phyloP scores from a whole-genome alignment of 257 asterid genomes.

The Forsythia suspensa region DNA sequence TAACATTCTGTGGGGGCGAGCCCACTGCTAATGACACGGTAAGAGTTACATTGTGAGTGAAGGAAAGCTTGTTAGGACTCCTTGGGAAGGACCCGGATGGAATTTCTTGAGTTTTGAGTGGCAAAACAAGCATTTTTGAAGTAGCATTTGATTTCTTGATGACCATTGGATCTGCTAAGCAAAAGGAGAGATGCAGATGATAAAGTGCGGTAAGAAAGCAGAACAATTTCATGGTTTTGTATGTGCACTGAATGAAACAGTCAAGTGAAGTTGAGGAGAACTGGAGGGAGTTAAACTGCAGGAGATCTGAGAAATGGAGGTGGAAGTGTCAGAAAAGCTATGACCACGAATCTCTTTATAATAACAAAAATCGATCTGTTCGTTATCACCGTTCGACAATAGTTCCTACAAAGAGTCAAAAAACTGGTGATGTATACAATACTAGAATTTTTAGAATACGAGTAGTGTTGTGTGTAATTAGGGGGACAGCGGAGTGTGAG shows the following conservation, averaged over 20 bases:
- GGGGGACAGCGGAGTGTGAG: slow-evolving; percentile 28
- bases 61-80: slow-evolving; percentile 55
- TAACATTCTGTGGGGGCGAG: slow-evolving; percentile 82
- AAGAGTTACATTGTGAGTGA: slow-evolving; percentile 89
- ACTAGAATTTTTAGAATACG: not conserved
- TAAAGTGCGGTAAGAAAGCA: not conserved
- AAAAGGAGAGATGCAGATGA: not conserved
- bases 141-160: slow-evolving; percentile 19
- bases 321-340: slow-evolving; percentile 12
- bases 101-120: slow-evolving; percentile 58
- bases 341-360: not conserved
- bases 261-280: not conserved
- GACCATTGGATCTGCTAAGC: slow-evolving; percentile 28
- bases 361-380: too few relatives aligned
- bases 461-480: not conserved
- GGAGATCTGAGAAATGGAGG: slow-evolving; percentile 13
- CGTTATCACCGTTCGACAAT: too few relatives aligned
- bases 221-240: not conserved
- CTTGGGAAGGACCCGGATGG: slow-evolving; percentile 30
- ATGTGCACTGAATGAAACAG: not conserved
- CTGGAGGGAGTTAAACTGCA: not conserved
- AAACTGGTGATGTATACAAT: not conserved
- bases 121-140: slow-evolving; percentile 36
- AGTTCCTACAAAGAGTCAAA: not conserved
- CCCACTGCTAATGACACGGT: slow-evolving; percentile 81